Evolutionary conservation across 2,329 filamentous ascomycete genomes (phyloP).

Genomic region (Ceratocystiopsis minuta): DNA sequence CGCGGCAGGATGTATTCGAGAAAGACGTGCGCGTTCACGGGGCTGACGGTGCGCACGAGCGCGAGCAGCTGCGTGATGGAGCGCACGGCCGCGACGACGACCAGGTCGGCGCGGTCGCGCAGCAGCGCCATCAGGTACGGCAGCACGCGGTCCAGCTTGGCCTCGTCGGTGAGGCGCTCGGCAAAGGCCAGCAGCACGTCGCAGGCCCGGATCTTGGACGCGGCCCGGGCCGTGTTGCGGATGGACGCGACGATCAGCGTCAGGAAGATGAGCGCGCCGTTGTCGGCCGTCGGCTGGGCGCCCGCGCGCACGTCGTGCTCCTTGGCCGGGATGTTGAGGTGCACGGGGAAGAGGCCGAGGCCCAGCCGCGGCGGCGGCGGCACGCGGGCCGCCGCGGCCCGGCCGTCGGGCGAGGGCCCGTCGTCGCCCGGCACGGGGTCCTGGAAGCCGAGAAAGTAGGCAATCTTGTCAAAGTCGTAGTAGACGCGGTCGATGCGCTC

Average conservation of each 20-base stretch:
- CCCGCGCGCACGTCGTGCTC: constrained; percentile 48
- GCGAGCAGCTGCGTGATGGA: constrained; percentile 78
- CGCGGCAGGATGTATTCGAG: constrained; percentile 50
- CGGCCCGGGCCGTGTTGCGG: constrained; percentile 71
- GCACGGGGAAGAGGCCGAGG: constrained; percentile 55
- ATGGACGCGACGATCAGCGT: constrained; percentile 77
- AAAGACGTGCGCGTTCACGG: constrained; percentile 51
- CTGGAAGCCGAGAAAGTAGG: constrained; percentile 72
- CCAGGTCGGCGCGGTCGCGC: constrained; percentile 64
- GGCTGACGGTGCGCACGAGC: constrained; percentile 74
- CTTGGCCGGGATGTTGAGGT: constrained; percentile 73
- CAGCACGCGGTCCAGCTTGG: constrained; percentile 80
- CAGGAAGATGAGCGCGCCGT: constrained; percentile 83
- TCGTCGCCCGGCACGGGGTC: constrained; percentile 19
- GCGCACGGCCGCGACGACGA: constrained; percentile 69
- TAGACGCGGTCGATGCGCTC: constrained; percentile 88
- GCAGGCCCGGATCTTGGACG: constrained; percentile 75
- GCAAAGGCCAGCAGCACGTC: constrained; percentile 85
- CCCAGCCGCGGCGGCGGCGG: constrained; percentile 26
- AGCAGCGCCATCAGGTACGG: constrained; percentile 76
- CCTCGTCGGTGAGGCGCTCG: constrained; percentile 82
- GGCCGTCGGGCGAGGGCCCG: neutral
- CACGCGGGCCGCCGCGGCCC: too few species aligned
- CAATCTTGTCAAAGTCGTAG: constrained; percentile 93
- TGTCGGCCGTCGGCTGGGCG: constrained; percentile 49